Evolutionary conservation across 108 stramenopile species (phyloP).

Genomic region (Aurantiochytrium sp.): DNA sequence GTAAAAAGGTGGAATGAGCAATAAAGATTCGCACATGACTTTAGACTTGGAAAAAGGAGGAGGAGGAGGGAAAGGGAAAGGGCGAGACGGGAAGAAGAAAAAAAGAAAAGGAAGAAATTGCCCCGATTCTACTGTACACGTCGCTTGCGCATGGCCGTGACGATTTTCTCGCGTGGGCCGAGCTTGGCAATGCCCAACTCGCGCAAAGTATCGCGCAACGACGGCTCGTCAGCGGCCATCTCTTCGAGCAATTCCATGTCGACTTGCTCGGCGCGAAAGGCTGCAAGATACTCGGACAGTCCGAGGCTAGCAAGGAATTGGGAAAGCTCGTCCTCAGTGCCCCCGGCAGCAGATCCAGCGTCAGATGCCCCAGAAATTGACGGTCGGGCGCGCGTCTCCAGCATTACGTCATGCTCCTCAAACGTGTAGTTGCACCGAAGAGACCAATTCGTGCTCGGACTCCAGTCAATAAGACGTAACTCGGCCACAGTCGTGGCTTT

Average conservation of each 20-base stretch:
- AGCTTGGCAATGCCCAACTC: background rate
- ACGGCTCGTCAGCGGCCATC: background rate
- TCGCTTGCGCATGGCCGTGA: conserved; percentile 10
- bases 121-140: background rate
- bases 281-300: background rate
- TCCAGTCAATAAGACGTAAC: background rate
- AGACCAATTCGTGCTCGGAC: background rate
- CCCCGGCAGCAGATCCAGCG: too few relatives aligned
- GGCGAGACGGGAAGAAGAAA: too few relatives aligned
- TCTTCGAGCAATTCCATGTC: background rate
- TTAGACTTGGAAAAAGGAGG: too few relatives aligned
- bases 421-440: background rate
- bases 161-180: background rate
- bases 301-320: background rate
- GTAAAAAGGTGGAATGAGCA: too few relatives aligned
- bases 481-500: background rate
- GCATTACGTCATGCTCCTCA: background rate
- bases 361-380: too few relatives aligned
- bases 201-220: background rate
- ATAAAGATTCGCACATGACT: too few relatives aligned
- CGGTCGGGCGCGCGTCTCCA: background rate
- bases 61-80: too few relatives aligned
- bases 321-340: background rate
- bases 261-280: background rate
- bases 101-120: too few relatives aligned